Evolutionary conservation across 2,329 filamentous ascomycete genomes (phyloP).

Genomic region (Cladorrhinum sp.): DNA sequence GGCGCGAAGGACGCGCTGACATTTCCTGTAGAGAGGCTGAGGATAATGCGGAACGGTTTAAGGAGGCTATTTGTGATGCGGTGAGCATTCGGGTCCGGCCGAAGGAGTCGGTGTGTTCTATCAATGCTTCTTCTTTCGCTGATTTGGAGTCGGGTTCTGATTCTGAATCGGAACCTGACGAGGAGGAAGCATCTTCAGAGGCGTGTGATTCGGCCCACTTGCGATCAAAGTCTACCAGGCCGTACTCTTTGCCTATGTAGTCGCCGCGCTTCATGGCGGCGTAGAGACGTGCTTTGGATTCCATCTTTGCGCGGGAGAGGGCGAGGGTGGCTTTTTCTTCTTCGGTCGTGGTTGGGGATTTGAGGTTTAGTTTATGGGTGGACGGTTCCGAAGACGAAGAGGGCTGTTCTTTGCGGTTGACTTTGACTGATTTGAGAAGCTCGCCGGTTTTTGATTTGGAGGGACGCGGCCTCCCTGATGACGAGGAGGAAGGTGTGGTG

Average conservation of each 20-base stretch:
- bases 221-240: conserved; percentile 87
- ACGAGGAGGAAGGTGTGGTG: conserved; percentile 40
- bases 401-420: conserved; percentile 40
- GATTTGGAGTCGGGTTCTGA: conserved; percentile 35
- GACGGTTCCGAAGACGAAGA: conserved; percentile 31
- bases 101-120: conserved; percentile 91
- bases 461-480: conserved; percentile 50
- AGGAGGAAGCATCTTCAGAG: conserved; percentile 36
- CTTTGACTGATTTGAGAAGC: conserved; percentile 58
- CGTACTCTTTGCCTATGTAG: conserved; percentile 64
- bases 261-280: conserved; percentile 89
- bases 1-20: conserved; percentile 64
- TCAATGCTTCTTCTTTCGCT: conserved; percentile 49
- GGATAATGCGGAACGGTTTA: conserved; percentile 48
- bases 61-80: conserved; percentile 61
- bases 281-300: conserved; percentile 86
- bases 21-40: conserved; percentile 58
- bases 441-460: conserved; percentile 57
- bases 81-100: conserved; percentile 77
- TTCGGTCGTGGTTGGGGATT: conserved; percentile 53
- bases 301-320: conserved; percentile 75
- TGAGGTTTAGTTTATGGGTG: conserved; percentile 45
- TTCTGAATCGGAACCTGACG: conserved; percentile 46
- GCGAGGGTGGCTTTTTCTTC: conserved; percentile 66
- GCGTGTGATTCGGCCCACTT: conserved; percentile 81